Percentiles rank a stretch among this genome's conserved stretches.
phyloP scores from a whole-genome alignment of 345 rosid genomes.

The Eucalyptus pumila region DNA sequence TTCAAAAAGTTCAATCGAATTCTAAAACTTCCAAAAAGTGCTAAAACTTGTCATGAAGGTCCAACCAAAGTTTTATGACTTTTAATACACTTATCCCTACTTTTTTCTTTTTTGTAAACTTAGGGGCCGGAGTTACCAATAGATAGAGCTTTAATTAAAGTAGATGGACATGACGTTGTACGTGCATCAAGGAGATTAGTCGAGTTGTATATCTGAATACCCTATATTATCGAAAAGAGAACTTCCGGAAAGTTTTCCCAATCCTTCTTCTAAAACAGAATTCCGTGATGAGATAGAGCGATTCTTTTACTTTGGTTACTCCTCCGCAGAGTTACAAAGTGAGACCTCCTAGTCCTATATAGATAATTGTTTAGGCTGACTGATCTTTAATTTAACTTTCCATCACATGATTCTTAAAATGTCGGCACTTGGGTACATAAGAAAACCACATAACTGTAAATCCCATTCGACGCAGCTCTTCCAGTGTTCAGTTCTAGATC shows the following conservation, averaged over 20 bases:
- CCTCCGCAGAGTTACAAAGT: background rate
- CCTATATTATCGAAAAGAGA: background rate
- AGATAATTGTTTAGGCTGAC: background rate
- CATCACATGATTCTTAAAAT: background rate
- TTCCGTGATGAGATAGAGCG: background rate
- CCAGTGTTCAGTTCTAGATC: background rate
- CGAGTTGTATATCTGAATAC: background rate
- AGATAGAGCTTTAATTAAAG: no score
- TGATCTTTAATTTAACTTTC: no score
- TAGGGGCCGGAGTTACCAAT: no score
- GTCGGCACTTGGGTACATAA: background rate
- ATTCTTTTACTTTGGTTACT: background rate
- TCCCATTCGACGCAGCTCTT: background rate
- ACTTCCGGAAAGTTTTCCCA: background rate
- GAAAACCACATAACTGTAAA: background rate
- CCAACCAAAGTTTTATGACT: no score
- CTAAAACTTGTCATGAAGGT: no score
- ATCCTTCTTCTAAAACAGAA: background rate
- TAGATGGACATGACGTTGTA: no score
- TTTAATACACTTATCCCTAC: no score
- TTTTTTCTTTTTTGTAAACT: no score
- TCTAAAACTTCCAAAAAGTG: no score
- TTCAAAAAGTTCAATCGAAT: fast-evolving
- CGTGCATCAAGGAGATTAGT: background rate
- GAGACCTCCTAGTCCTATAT: background rate